Conservation (phyloP, 345 rosid species). For the Salix dunnii region DNA sequence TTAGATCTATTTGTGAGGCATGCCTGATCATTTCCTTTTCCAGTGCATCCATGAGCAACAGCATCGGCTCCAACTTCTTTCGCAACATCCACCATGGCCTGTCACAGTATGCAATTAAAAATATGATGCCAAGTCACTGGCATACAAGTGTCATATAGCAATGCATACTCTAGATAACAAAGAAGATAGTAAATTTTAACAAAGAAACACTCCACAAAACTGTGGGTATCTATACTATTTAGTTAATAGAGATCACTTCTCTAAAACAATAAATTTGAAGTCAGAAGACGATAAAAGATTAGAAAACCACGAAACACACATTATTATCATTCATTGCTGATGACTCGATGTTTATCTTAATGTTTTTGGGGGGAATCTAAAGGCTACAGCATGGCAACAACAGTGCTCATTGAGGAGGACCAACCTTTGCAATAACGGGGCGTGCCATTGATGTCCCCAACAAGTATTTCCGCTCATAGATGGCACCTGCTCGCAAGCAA, state of each 20-base stretch:
- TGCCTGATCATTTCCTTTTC: slow-evolving; percentile 99
- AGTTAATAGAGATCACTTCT: neutral
- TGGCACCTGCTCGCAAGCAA: slow-evolving; percentile 91
- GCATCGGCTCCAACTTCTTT: slow-evolving; percentile 98
- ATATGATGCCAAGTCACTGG: neutral
- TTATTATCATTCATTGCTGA: neutral
- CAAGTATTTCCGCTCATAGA: slow-evolving; percentile 86
- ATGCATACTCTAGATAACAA: neutral
- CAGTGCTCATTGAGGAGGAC: neutral
- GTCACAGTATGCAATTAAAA: slow-evolving; percentile 8
- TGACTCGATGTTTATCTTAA: neutral
- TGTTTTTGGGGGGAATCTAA: neutral
- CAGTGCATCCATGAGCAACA: slow-evolving; percentile 95
- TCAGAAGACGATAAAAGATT: neutral
- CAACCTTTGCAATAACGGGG: slow-evolving; percentile 95
- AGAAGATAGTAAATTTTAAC: no score
- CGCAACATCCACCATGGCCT: slow-evolving; percentile 99
- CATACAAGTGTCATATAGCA: neutral
- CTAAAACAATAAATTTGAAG: neutral
- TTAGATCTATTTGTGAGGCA: slow-evolving; percentile 8
- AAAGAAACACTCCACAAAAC: neutral
- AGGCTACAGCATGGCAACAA: neutral
- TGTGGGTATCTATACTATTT: neutral
- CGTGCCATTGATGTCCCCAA: slow-evolving; percentile 98
- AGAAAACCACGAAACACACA: neutral